Percentiles rank a stretch among this genome's conserved stretches.
Conservation (phyloP, 192 early-diverging fungal genomes). For the Backusella psychrophila region DNA sequence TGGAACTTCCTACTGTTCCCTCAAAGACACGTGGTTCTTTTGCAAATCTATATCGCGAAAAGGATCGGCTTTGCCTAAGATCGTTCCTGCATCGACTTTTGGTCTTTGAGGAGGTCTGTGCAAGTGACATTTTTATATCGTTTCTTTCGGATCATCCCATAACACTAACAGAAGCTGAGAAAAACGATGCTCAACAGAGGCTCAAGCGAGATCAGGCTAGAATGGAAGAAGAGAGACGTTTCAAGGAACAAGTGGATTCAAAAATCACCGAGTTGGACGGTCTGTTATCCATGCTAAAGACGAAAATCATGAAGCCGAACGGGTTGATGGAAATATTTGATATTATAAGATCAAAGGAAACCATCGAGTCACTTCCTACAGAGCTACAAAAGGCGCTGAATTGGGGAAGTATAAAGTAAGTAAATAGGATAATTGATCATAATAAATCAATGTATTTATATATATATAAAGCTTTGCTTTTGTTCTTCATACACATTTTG, state of each 20-base stretch:
- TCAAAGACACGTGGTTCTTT: constrained; percentile 31
- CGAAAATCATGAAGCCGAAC: constrained; percentile 41
- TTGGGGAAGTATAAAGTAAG: constrained; percentile 56
- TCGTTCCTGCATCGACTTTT: constrained; percentile 42
- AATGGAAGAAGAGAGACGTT: constrained; percentile 39
- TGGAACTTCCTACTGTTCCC: constrained; percentile 45
- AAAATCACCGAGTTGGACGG: constrained; percentile 45
- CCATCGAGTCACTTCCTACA: constrained; percentile 40
- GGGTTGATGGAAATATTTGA: constrained; percentile 33
- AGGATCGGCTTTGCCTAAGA: constrained; percentile 47
- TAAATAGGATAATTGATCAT: background rate
- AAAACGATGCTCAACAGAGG: constrained; percentile 35
- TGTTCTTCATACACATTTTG: constrained; percentile 49
- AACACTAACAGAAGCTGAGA: constrained; percentile 34
- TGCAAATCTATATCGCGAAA: constrained; percentile 41
- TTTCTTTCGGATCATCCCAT: constrained; percentile 45
- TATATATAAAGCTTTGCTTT: constrained; percentile 44
- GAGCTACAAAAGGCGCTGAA: constrained; percentile 45
- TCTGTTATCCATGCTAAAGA: constrained; percentile 46
- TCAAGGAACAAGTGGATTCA: constrained; percentile 44
- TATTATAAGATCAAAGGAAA: constrained; percentile 29
- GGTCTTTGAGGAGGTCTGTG: constrained; percentile 26
- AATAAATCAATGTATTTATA: background rate
- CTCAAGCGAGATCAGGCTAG: constrained; percentile 39
- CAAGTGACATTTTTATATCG: constrained; percentile 24